Base-by-base conservation (phyloP, 106 monocot species). In the Acorus gramineus region DNA sequence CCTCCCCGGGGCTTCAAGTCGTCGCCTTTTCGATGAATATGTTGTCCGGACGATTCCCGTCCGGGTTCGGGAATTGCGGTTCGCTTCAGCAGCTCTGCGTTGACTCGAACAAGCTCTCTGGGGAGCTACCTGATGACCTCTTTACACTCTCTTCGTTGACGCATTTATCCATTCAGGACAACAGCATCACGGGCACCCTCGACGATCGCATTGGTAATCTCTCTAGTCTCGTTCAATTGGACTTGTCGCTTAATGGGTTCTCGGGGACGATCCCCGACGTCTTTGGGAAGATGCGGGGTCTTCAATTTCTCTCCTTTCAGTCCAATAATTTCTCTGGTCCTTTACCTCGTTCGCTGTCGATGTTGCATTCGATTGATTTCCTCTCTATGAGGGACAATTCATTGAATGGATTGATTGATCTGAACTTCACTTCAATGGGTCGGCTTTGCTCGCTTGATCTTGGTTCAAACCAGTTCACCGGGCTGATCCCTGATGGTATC, bases 21-120 rank as follows among this genome's bases (percentile, higher is more conserved):
- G 76, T 98, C 10, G 60, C 47, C 11, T 79, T 87, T 55, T 86
- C 96, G 0, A 59, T 45, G 47, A 98, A 98, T 63, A 42, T 13
- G 0, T 77, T 96, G 46, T 46, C 55, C 2, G 82, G 85, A 7
- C 60, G 66, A 8, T 71, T 96, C 51, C 91, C 96, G n/a, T 43
- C 52, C 9, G 96, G 91, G 0, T 85, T 96, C 5, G 83, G 82
- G 2, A 82, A 84, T 62, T 96, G 96, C 72, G 53, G 66, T n/a
- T 75, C 60, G 2, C 74, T 88, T 3, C 56, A 50, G 11, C 77
- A 96, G 74, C 87, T 96, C 8, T 62, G 47, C n/a, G 4, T 96
- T 3, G 79, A 77, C 6, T 11, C 59, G 14, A 96, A 89, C 59
- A 46, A 13, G 4, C 57, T 94, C 6, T 52, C 62, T 5, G 89